These are phyloP conservation scores for Globisporangium spiculum DNA, from an alignment of 352 stramenopile genomes.

Conservation along the genomic window DNA sequence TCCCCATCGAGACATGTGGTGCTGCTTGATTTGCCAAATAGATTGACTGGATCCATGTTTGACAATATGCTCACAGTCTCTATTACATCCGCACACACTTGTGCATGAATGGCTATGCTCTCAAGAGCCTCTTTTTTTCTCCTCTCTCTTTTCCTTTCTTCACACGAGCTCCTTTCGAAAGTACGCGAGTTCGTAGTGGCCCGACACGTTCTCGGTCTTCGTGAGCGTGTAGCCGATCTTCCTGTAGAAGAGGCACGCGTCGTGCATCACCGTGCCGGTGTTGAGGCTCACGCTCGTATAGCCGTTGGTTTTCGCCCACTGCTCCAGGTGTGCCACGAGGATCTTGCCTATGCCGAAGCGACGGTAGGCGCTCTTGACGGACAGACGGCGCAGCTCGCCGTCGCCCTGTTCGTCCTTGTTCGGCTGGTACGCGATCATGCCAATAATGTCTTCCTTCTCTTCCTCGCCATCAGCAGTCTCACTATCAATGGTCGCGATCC, in stretches of 20 bases:
- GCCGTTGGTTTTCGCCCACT: constrained; percentile 14
- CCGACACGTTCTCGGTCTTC: constrained; percentile 10
- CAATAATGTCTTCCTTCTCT: constrained; percentile 16
- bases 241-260: constrained; percentile 13
- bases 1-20: neutral
- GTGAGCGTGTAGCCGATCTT: constrained; percentile 15
- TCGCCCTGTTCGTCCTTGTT: constrained; percentile 16
- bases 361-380: constrained; percentile 20
- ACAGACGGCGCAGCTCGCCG: constrained; percentile 31
- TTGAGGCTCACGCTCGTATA: constrained; percentile 17
- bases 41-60: neutral
- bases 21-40: neutral
- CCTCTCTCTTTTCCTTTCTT: neutral
- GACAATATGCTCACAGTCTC: neutral
- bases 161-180: constrained; percentile 16
- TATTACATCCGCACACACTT: neutral
- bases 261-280: constrained; percentile 21
- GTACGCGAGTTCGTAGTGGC: constrained; percentile 16
- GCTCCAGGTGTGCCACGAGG: constrained; percentile 22
- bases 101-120: too few species aligned
- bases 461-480: constrained; percentile 3
- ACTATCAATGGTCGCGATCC: constrained; percentile 22
- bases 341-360: constrained; percentile 25
- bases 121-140: too few species aligned
- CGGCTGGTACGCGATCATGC: constrained; percentile 19